Percentiles rank a stretch among this genome's conserved stretches.
phyloP scores from a whole-genome alignment of 2,329 filamentous ascomycete genomes.

The Exophiala dermatitidis region DNA sequence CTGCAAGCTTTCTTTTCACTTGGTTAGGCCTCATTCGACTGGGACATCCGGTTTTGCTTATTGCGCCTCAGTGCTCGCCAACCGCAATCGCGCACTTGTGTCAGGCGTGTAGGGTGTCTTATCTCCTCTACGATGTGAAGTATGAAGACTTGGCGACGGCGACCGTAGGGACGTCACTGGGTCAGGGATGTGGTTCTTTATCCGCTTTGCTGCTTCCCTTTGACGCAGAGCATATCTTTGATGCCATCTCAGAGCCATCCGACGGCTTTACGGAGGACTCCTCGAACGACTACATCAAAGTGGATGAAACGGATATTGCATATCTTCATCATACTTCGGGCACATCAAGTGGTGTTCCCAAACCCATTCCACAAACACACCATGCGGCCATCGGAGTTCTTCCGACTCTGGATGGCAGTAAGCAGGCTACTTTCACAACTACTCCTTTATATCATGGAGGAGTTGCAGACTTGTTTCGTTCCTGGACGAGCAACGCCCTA shows the following conservation, averaged over 20 bases:
- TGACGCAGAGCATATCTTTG: constrained; percentile 2
- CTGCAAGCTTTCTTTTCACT: constrained; percentile 50
- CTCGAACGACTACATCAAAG: not conserved
- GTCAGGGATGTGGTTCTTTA: not conserved
- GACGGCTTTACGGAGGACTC: not conserved
- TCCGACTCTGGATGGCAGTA: constrained; percentile 38
- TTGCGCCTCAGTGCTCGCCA: constrained; percentile 47
- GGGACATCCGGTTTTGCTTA: constrained; percentile 49
- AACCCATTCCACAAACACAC: constrained; percentile 55
- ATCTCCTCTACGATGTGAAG: constrained; percentile 43
- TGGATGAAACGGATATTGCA: constrained; percentile 40
- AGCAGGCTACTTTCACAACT: constrained; percentile 53
- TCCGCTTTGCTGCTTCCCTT: constrained; percentile 4
- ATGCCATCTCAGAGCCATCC: not conserved
- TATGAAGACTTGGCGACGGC: constrained; percentile 18
- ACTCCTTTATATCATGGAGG: constrained; percentile 62
- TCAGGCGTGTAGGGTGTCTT: constrained; percentile 36
- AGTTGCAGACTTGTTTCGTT: constrained; percentile 54
- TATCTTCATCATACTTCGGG: constrained; percentile 60
- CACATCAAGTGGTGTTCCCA: constrained; percentile 57
- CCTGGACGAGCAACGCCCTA: constrained; percentile 53
- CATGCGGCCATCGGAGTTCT: constrained; percentile 50
- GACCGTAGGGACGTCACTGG: not conserved
- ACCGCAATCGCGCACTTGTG: constrained; percentile 50
- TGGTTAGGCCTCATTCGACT: constrained; percentile 55